These are phyloP conservation scores for Ricinus communis DNA, from an alignment of 345 rosid species.

Conservation along the genomic window DNA sequence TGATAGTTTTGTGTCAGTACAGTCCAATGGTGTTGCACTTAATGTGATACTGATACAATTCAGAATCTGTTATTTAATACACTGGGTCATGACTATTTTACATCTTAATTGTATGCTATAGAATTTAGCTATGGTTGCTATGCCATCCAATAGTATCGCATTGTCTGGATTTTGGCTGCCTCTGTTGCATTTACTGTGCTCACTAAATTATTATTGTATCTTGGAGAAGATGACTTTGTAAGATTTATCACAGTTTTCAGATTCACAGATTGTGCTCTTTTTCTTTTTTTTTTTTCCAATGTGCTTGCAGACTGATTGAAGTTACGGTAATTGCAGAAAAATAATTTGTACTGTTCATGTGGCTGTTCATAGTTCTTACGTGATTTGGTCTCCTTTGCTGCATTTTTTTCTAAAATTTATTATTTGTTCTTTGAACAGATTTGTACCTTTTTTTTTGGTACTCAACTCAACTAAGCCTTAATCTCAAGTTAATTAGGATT, in stretches of 20 bases:
- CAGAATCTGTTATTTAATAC: no score
- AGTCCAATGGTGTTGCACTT: no score
- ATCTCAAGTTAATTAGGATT: no score
- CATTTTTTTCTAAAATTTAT: no score
- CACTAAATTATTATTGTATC: background rate
- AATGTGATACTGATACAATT: no score
- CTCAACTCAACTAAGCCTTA: no score
- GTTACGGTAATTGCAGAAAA: background rate
- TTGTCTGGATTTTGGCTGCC: background rate
- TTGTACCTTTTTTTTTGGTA: no score
- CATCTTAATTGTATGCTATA: background rate
- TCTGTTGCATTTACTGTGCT: background rate
- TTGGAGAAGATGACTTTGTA: background rate
- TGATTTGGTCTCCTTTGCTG: background rate
- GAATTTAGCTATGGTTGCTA: background rate
- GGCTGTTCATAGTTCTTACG: background rate
- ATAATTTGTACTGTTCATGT: background rate
- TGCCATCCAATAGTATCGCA: background rate
- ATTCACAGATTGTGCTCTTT: no score
- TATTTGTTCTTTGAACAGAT: no score
- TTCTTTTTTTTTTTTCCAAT: background rate
- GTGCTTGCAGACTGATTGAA: background rate
- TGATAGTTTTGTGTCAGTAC: no score
- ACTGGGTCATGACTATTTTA: background rate
- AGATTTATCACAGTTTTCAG: background rate